These are phyloP conservation scores for Vigna nakashimae DNA, from an alignment of 306 rosid species.

Conservation along the genomic window DNA sequence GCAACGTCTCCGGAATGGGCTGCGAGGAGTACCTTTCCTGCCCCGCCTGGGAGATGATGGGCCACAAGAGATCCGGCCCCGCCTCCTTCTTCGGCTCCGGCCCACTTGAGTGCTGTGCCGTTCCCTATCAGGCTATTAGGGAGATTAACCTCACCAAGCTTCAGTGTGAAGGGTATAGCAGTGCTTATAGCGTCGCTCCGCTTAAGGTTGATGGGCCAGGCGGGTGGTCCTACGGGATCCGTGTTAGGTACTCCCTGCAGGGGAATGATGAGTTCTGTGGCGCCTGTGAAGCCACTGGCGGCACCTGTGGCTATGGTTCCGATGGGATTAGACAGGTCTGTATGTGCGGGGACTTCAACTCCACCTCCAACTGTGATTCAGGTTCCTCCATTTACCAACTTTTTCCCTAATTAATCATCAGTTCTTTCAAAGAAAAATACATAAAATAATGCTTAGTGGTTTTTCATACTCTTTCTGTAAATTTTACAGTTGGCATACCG, in stretches of 20 bases:
- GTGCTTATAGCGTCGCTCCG: constrained; percentile 92
- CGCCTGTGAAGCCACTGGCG: constrained; percentile 91
- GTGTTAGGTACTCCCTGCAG: constrained; percentile 82
- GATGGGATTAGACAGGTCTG: constrained; percentile 79
- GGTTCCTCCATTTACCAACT: constrained; percentile 41
- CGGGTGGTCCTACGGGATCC: constrained; percentile 88
- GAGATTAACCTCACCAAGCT: constrained; percentile 77
- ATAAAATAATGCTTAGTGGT: background rate
- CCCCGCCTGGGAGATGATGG: constrained; percentile 84
- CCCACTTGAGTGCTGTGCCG: constrained; percentile 87
- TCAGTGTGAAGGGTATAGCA: constrained; percentile 88
- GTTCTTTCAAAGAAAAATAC: too few relatives aligned
- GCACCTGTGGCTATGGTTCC: constrained; percentile 80
- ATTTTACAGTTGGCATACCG: constrained; percentile 55
- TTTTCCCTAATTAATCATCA: background rate
- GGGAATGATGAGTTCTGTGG: constrained; percentile 79
- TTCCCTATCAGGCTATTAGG: constrained; percentile 77
- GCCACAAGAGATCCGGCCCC: constrained; percentile 59
- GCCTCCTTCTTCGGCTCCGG: constrained; percentile 59
- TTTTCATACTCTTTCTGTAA: background rate
- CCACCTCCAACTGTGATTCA: constrained; percentile 89
- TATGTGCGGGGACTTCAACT: constrained; percentile 77
- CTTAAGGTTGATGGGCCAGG: constrained; percentile 73
- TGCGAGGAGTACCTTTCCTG: constrained; percentile 89
- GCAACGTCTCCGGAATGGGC: constrained; percentile 91